These are phyloP conservation scores for Trichosporon sp. DNA, from an alignment of 1,284 basidiomycete species.

Conservation along the genomic window DNA sequence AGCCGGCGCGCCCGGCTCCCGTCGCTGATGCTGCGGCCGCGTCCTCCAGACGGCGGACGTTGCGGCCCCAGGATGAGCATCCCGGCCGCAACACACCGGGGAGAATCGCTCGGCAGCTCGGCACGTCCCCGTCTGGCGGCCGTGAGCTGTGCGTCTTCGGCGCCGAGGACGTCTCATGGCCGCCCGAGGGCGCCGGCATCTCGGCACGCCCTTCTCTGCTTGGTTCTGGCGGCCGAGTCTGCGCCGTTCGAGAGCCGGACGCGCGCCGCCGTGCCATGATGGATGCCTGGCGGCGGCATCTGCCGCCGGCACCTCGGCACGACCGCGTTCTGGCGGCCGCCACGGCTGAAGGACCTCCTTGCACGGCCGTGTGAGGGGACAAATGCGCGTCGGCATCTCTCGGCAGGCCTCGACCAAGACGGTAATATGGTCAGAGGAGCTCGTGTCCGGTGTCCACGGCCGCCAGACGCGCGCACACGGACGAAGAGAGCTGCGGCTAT, in stretches of 20 bases:
- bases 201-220: background rate
- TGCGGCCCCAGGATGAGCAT: background rate
- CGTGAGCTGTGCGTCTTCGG: background rate
- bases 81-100: background rate
- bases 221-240: background rate
- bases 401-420: too few relatives aligned
- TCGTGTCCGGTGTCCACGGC: background rate
- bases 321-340: background rate
- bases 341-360: too few relatives aligned
- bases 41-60: background rate
- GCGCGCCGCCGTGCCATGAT: background rate
- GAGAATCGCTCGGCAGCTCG: background rate
- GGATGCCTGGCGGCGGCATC: background rate
- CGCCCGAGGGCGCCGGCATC: background rate
- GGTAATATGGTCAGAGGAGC: too few relatives aligned
- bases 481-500: background rate
- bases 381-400: background rate
- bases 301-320: background rate
- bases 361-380: too few relatives aligned
- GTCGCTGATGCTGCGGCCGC: background rate
- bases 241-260: background rate
- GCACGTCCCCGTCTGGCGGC: background rate
- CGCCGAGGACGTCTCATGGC: background rate
- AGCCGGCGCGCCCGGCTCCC: too few relatives aligned
- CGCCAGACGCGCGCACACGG: background rate